These are phyloP conservation scores for Myxozyma vanderwaltii DNA, from an alignment of 805 yeast genomes.

Conservation along the genomic window DNA sequence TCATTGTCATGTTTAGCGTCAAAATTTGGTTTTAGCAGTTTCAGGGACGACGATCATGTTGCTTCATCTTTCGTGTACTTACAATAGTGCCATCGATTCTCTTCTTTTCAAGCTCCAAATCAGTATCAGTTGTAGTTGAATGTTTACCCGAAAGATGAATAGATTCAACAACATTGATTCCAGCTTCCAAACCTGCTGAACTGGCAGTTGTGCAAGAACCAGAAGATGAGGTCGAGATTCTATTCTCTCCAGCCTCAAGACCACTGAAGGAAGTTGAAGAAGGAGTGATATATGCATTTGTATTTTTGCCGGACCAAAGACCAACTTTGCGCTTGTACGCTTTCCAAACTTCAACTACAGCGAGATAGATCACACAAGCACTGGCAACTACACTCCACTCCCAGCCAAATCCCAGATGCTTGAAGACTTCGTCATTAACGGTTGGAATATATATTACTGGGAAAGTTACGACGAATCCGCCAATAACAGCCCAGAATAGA, in stretches of 20 bases:
- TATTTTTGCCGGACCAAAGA: slow-evolving; percentile 28
- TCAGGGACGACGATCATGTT: neutral
- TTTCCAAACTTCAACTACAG: slow-evolving; percentile 69
- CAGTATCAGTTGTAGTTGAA: neutral
- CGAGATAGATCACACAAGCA: slow-evolving; percentile 61
- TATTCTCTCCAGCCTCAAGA: neutral
- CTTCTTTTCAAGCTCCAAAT: neutral
- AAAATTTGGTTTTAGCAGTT: too few relatives aligned
- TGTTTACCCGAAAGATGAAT: neutral
- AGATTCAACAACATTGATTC: neutral
- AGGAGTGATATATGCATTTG: neutral
- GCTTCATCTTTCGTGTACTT: neutral
- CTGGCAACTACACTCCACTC: slow-evolving; percentile 78
- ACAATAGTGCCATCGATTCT: neutral
- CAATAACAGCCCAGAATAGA: slow-evolving; percentile 76
- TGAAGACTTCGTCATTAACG: slow-evolving; percentile 74
- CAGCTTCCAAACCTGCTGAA: neutral
- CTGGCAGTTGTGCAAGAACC: neutral
- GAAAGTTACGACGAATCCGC: slow-evolving; percentile 70
- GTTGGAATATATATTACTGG: slow-evolving; percentile 90
- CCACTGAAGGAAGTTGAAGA: neutral
- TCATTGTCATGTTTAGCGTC: too few relatives aligned
- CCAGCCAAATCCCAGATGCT: slow-evolving; percentile 68
- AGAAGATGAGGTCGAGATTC: neutral
- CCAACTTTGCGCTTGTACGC: slow-evolving; percentile 55